These are phyloP conservation scores for Articulospora tetracladia DNA, from an alignment of 495 filamentous ascomycete species.

Conservation along the genomic window DNA sequence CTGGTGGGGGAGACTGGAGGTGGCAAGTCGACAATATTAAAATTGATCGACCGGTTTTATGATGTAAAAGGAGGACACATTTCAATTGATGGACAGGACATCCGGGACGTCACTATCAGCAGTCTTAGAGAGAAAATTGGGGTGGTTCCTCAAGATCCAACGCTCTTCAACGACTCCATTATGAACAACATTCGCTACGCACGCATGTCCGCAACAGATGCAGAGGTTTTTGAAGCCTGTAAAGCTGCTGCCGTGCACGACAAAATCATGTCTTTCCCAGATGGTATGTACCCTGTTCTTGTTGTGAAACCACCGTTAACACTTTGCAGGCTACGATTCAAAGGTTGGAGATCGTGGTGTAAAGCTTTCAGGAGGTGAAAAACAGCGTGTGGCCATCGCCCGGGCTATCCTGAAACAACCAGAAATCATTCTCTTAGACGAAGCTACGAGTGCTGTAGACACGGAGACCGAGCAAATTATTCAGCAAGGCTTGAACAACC, in stretches of 20 bases:
- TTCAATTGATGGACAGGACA: slow-evolving; percentile 70
- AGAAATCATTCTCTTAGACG: slow-evolving; percentile 52
- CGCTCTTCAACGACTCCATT: slow-evolving; percentile 69
- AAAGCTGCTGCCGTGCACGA: slow-evolving; percentile 65
- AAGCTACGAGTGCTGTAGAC: slow-evolving; percentile 55
- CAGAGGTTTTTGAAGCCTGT: slow-evolving; percentile 68
- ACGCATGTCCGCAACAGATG: slow-evolving; percentile 52
- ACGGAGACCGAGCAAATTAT: slow-evolving; percentile 67
- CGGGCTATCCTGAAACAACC: slow-evolving; percentile 59
- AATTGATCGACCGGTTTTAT: slow-evolving; percentile 69
- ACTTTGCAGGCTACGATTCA: slow-evolving; percentile 36
- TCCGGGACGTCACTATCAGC: slow-evolving; percentile 59
- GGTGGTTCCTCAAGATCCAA: slow-evolving; percentile 67
- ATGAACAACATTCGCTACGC: slow-evolving; percentile 74
- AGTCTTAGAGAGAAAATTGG: slow-evolving; percentile 66
- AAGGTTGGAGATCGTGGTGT: slow-evolving; percentile 40
- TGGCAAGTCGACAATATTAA: slow-evolving; percentile 74
- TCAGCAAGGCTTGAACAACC: slow-evolving; percentile 57
- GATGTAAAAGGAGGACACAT: slow-evolving; percentile 62
- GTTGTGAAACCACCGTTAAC: neutral
- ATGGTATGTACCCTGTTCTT: slow-evolving; percentile 31
- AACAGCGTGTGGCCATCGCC: slow-evolving; percentile 75
- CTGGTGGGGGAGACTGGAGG: slow-evolving; percentile 75
- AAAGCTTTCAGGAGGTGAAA: slow-evolving; percentile 71
- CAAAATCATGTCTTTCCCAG: slow-evolving; percentile 61